A percentile compares a stretch with the other conserved stretches of the same genome.
Conservation (phyloP, 768 basidiomycete genomes). For the Lactarius vividus region DNA sequence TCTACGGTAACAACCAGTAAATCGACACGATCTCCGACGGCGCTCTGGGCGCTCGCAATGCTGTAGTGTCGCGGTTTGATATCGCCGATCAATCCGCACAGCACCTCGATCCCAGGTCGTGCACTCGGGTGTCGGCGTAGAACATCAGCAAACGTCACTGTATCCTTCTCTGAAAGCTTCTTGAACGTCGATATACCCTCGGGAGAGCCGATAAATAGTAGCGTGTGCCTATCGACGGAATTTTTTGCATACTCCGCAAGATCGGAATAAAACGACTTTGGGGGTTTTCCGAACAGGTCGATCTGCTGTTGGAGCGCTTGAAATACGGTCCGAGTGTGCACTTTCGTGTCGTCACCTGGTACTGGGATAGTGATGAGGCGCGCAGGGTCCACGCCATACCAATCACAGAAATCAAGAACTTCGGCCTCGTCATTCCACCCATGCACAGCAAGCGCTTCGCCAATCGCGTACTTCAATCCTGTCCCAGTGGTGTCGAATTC, state of each 20-base stretch:
- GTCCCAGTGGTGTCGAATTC: slow-evolving; percentile 93
- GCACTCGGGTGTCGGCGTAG: slow-evolving; percentile 75
- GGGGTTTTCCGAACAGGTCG: slow-evolving; percentile 93
- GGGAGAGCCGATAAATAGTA: slow-evolving; percentile 90
- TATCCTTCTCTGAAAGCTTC: slow-evolving; percentile 92
- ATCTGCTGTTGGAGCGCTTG: slow-evolving; percentile 96
- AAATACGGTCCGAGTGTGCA: slow-evolving; percentile 92
- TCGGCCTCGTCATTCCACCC: slow-evolving; percentile 96
- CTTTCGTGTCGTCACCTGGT: slow-evolving; percentile 54
- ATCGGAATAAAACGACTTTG: slow-evolving; percentile 92
- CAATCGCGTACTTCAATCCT: slow-evolving; percentile 91
- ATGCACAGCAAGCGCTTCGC: slow-evolving; percentile 95
- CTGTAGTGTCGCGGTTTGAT: slow-evolving; percentile 98
- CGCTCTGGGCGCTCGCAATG: slow-evolving; percentile 94
- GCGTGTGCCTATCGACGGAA: slow-evolving; percentile 68
- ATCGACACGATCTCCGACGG: slow-evolving; percentile 93
- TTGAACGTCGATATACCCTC: slow-evolving; percentile 94
- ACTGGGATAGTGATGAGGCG: slow-evolving; percentile 81
- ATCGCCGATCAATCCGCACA: slow-evolving; percentile 89
- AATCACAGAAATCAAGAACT: slow-evolving; percentile 82
- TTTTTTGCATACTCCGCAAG: slow-evolving; percentile 72
- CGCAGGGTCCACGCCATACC: slow-evolving; percentile 86
- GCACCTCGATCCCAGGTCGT: slow-evolving; percentile 73
- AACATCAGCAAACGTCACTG: slow-evolving; percentile 89
- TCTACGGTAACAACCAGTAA: slow-evolving; percentile 95